phyloP scores from a whole-genome alignment of 306 rosid genomes.

The Vigna unguiculata region DNA sequence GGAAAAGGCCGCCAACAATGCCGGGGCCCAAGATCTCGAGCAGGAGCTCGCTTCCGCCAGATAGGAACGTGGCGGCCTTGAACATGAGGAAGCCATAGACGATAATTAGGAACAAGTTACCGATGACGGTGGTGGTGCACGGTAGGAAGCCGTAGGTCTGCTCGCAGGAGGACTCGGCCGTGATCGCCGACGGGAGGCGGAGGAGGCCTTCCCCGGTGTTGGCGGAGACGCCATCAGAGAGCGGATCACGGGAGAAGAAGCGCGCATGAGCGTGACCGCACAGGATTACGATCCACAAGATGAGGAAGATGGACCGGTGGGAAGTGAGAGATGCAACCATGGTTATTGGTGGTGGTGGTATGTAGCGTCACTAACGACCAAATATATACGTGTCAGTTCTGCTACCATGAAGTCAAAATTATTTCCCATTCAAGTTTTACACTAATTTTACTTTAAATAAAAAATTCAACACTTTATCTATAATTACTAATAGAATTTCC shows the following conservation, averaged over 20 bases:
- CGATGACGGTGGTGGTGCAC: conserved; percentile 61
- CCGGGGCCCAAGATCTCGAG: conserved; percentile 97
- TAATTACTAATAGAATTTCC: too few relatives aligned
- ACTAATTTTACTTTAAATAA: not conserved
- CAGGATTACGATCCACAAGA: conserved; percentile 52
- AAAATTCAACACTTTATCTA: too few relatives aligned
- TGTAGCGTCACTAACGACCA: not conserved
- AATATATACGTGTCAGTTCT: not conserved
- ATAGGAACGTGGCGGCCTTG: conserved; percentile 73
- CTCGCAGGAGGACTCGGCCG: conserved; percentile 66
- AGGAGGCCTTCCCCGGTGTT: not conserved
- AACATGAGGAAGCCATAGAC: conserved; percentile 82
- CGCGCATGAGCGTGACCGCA: conserved; percentile 55
- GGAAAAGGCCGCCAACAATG: conserved; percentile 87
- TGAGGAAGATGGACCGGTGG: conserved; percentile 10
- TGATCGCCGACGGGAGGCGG: conserved; percentile 9
- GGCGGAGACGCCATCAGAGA: conserved; percentile 56
- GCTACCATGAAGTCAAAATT: not conserved
- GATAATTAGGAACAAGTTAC: conserved; percentile 71
- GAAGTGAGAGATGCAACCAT: conserved; percentile 23
- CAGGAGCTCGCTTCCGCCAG: conserved; percentile 83
- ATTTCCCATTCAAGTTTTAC: not conserved
- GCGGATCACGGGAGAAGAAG: conserved; percentile 47
- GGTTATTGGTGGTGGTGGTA: not conserved
- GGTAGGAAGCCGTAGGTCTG: conserved; percentile 90